These are phyloP conservation scores for Pichia sp. DNA, from an alignment of 1,139 yeast genomes.

Conservation along the genomic window DNA sequence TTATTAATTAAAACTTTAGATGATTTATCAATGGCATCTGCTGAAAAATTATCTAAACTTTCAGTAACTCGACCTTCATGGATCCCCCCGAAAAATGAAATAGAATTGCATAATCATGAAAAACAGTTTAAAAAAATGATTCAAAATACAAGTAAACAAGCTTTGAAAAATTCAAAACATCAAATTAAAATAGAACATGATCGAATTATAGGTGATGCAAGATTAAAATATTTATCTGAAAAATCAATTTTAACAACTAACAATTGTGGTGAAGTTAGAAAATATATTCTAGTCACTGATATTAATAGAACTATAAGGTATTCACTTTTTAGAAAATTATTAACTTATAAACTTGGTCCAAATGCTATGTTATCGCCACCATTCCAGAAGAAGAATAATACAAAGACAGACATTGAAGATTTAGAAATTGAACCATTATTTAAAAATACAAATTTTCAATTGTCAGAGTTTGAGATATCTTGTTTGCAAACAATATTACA, in stretches of 20 bases:
- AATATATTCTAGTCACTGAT: conserved; percentile 27
- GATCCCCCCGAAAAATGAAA: conserved; percentile 42
- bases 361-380: conserved; percentile 8
- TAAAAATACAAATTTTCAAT: neutral
- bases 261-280: conserved; percentile 34
- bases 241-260: conserved; percentile 30
- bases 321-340: conserved; percentile 7
- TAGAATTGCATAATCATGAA: conserved; percentile 38
- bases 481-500: conserved; percentile 9
- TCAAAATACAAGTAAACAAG: conserved; percentile 33
- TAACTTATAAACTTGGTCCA: conserved; percentile 7
- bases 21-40: conserved; percentile 41
- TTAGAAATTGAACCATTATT: conserved; percentile 4
- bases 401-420: neutral
- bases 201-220: conserved; percentile 30
- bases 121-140: conserved; percentile 36
- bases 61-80: conserved; percentile 45
- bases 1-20: conserved; percentile 29
- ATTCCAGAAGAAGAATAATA: neutral
- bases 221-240: conserved; percentile 30
- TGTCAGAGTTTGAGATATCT: conserved; percentile 3
- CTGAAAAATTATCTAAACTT: conserved; percentile 35
- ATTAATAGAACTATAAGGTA: neutral
- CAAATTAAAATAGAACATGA: conserved; percentile 29
- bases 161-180: conserved; percentile 25